phyloP scores from a whole-genome alignment of 495 filamentous ascomycete genomes.

The Podospora conica region DNA sequence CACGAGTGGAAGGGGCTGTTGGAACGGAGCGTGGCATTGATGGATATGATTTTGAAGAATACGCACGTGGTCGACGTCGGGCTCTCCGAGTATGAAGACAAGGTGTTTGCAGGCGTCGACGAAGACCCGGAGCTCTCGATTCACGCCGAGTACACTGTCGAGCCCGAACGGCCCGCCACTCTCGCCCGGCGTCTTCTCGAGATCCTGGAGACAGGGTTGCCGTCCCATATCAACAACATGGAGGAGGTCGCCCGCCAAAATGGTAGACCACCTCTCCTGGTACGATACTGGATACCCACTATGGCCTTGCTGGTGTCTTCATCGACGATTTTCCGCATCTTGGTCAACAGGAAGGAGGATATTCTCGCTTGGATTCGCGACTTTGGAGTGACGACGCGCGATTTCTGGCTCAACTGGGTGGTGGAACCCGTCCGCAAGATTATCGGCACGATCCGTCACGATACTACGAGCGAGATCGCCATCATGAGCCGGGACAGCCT shows the following conservation, averaged over 20 bases:
- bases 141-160: slow-evolving; percentile 30
- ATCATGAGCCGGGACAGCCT: slow-evolving; percentile 91
- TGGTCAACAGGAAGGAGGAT: slow-evolving; percentile 63
- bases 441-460: slow-evolving; percentile 85
- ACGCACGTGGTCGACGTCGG: slow-evolving; percentile 48
- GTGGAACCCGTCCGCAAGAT: slow-evolving; percentile 75
- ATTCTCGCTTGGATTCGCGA: slow-evolving; percentile 70
- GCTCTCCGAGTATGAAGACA: slow-evolving; percentile 68
- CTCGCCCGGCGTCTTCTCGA: slow-evolving; percentile 61
- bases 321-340: slow-evolving; percentile 70
- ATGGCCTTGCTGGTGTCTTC: slow-evolving; percentile 64
- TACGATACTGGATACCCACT: slow-evolving; percentile 83
- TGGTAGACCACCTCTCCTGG: slow-evolving; percentile 67
- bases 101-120: slow-evolving; percentile 57
- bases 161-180: slow-evolving; percentile 42
- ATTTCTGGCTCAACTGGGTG: slow-evolving; percentile 96
- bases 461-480: slow-evolving; percentile 83
- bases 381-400: slow-evolving; percentile 66
- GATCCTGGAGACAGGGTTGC: slow-evolving; percentile 56
- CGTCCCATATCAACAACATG: slow-evolving; percentile 51
- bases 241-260: slow-evolving; percentile 45
- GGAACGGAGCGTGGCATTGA: slow-evolving; percentile 65
- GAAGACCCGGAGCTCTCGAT: slow-evolving; percentile 51
- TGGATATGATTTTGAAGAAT: slow-evolving; percentile 69
- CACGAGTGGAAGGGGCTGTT: slow-evolving; percentile 68